Percentiles rank a stretch among this genome's conserved stretches.
Conservation (phyloP, 1,139 yeast genomes). For the Saccharomyces uvarum region DNA sequence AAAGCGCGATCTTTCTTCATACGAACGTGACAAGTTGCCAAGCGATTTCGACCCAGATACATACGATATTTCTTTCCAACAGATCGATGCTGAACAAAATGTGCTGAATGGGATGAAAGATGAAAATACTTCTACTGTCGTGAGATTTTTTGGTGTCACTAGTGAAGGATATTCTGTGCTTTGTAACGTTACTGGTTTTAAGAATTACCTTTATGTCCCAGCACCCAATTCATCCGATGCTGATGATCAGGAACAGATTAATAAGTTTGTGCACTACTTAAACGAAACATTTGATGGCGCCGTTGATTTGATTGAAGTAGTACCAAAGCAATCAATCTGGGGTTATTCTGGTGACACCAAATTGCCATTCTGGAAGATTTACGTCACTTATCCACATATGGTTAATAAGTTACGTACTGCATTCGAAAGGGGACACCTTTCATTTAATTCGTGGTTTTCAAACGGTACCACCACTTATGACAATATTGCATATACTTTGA, state of each 20-base stretch:
- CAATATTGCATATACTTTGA: slow-evolving; percentile 73
- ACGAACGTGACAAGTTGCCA: slow-evolving; percentile 47
- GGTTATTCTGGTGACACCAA: slow-evolving; percentile 77
- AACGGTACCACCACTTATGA: slow-evolving; percentile 70
- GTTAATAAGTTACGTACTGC: slow-evolving; percentile 64
- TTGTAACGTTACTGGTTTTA: slow-evolving; percentile 82
- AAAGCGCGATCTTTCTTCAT: slow-evolving; percentile 13
- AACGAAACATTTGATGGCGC: slow-evolving; percentile 39
- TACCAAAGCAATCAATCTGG: slow-evolving; percentile 81
- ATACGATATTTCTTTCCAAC: slow-evolving; percentile 70
- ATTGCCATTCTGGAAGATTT: slow-evolving; percentile 72
- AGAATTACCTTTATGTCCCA: slow-evolving; percentile 87
- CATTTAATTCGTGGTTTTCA: slow-evolving; percentile 53
- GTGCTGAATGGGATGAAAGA: slow-evolving; percentile 39
- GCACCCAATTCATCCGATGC: slow-evolving; percentile 54
- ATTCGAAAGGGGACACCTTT: slow-evolving; percentile 79
- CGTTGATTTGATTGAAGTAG: slow-evolving; percentile 55
- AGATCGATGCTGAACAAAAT: slow-evolving; percentile 89
- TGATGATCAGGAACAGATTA: slow-evolving; percentile 43
- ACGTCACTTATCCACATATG: slow-evolving; percentile 55
- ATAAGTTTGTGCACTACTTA: slow-evolving; percentile 43
- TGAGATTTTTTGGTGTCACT: slow-evolving; percentile 90
- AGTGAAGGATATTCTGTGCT: slow-evolving; percentile 78
- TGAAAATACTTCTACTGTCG: slow-evolving; percentile 41
- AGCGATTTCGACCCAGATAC: slow-evolving; percentile 41